A percentile compares a stretch with the other conserved stretches of the same genome.
phyloP scores from a whole-genome alignment of 768 basidiomycete species.

The Pluteus cervinus region DNA sequence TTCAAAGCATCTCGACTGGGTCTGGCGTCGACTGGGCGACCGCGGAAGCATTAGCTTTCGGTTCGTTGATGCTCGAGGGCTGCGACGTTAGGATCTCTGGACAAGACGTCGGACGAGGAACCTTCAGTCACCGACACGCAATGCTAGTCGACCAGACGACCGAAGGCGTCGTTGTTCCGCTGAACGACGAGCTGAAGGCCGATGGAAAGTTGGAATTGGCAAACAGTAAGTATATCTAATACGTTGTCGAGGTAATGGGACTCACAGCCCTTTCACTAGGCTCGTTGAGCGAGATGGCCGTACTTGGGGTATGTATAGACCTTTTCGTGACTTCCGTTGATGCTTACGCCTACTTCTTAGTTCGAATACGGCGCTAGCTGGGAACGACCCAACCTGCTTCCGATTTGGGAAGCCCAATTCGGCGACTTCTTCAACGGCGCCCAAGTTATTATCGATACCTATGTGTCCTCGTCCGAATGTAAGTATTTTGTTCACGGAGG shows the following conservation, averaged over 20 bases:
- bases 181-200: conserved; percentile 63
- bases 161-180: conserved; percentile 72
- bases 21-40: conserved; percentile 85
- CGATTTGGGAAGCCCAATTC: conserved; percentile 94
- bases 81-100: conserved; percentile 85
- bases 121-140: conserved; percentile 85
- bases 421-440: conserved; percentile 95
- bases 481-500: conserved; percentile 17
- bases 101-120: conserved; percentile 89
- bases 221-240: conserved; percentile 54
- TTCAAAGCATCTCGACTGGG: conserved; percentile 63
- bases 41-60: conserved; percentile 87
- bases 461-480: conserved; percentile 82
- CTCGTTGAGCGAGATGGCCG: conserved; percentile 85
- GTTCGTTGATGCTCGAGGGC: conserved; percentile 77
- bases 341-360: conserved; percentile 25
- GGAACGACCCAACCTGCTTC: conserved; percentile 75
- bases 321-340: background rate
- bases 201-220: conserved; percentile 76
- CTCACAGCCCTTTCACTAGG: conserved; percentile 35
- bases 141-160: conserved; percentile 89
- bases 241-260: background rate
- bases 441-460: conserved; percentile 87
- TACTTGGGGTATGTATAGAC: conserved; percentile 66
- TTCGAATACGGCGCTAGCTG: conserved; percentile 91